Base-by-base conservation (phyloP, 2,329 filamentous ascomycete species). In the Aureobasidium leucospermi region DNA sequence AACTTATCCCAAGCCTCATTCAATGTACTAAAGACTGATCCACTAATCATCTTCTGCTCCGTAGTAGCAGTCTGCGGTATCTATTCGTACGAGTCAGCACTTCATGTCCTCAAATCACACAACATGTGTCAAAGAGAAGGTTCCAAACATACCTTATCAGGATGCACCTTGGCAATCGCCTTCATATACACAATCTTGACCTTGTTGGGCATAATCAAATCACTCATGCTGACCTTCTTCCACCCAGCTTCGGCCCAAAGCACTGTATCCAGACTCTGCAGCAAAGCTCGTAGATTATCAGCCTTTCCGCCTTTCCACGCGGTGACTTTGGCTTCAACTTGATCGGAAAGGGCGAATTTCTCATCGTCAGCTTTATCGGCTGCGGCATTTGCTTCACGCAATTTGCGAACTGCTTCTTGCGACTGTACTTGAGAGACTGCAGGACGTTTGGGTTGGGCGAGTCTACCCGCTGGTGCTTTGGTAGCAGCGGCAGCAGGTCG, bases 151-250 rank as follows among this genome's bases (percentile, higher is more conserved):
- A 96, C 94, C 87, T 99, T 99, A 74, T 99, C 94, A 62, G 94
- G 94, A 80, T 99, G 94, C 66, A 94, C 94, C 80, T 96, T 97
- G 10, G 87, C 90, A 81, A 99, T 97, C 6, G 93, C 94, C 82
- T 96, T 96, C 94, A 99, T 97, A 72, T 99, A 99, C 62, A 89
- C 81, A 64, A 99, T 87, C 83, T 99, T 99, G 72, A 97, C 94
- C 79, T 93, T 96, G 66, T 89, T 91, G 36, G 91, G 86, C 81
- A 96, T 83, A 56, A 99, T 88, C 66, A 99, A 74, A 76, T 99
- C 94, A 64, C 92, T 87, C 84, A 99, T 85, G 34, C 90, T 91
- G 60, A 97, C 87, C 78, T 95, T 96, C 78, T 96, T 96, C 94
- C 94, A 99, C 4, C 90, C 91, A 63, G 90, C 90, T 43, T 86